Evolutionary conservation across 371 early-diverging fungal species (phyloP).

Genomic region (Lichtheimia ornata): DNA sequence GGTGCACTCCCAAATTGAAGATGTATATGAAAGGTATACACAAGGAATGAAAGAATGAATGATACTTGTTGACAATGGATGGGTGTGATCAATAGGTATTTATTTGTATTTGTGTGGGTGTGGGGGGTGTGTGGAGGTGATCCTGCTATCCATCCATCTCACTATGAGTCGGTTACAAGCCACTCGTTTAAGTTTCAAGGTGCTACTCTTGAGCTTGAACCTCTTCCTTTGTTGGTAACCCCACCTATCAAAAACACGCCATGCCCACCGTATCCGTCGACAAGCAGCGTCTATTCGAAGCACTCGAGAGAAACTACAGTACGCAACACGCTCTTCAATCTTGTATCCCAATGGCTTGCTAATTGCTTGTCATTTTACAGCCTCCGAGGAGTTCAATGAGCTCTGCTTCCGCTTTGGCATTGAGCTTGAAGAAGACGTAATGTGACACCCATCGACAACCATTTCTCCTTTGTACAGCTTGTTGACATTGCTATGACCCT

Average conservation of each 20-base stretch:
- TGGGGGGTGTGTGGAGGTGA: too few relatives aligned
- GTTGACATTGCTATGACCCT: neutral
- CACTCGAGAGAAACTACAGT: constrained; percentile 83
- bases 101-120: too few relatives aligned
- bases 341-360: constrained; percentile 3
- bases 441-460: constrained; percentile 8
- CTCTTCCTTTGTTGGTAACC: too few relatives aligned
- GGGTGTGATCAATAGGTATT: too few relatives aligned
- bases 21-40: too few relatives aligned
- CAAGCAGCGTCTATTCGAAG: constrained; percentile 83
- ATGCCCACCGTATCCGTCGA: constrained; percentile 97
- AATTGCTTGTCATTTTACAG: constrained; percentile 32
- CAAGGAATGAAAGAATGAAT: too few relatives aligned
- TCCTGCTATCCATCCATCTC: too few relatives aligned
- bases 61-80: too few relatives aligned
- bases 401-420: constrained; percentile 99
- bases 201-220: too few relatives aligned
- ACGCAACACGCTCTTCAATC: constrained; percentile 22
- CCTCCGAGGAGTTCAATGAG: constrained; percentile 91
- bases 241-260: constrained; percentile 7
- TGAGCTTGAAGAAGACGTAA: constrained; percentile 98
- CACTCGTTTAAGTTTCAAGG: too few relatives aligned
- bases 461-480: neutral
- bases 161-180: too few relatives aligned
- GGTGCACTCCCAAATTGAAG: too few relatives aligned